phyloP scores from a whole-genome alignment of 768 basidiomycete genomes.

The Candolleomyces aberdarensis region DNA sequence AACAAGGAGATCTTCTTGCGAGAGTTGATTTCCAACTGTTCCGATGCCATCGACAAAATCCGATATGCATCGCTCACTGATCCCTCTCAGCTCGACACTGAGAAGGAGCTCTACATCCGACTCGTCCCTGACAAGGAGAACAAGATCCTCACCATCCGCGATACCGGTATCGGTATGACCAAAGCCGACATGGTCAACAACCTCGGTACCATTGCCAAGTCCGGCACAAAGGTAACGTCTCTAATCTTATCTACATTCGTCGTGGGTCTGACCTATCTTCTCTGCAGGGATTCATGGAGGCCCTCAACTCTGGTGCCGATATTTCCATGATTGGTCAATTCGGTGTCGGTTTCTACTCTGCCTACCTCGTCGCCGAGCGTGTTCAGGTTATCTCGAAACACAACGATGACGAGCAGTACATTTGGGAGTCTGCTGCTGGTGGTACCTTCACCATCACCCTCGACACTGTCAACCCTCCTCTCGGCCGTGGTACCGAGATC shows the following conservation, averaged over 20 bases:
- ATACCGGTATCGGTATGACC: slow-evolving; percentile 99
- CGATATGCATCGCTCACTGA: slow-evolving; percentile 96
- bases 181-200: slow-evolving; percentile 99
- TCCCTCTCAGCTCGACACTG: slow-evolving; percentile 81
- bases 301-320: slow-evolving; percentile 83
- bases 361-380: slow-evolving; percentile 97
- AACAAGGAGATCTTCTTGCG: slow-evolving; percentile 99
- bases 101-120: slow-evolving; percentile 92
- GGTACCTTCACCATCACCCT: slow-evolving; percentile 99
- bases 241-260: slow-evolving; percentile 3
- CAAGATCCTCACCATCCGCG: slow-evolving; percentile 86
- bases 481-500: slow-evolving; percentile 93
- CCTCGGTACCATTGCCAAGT: slow-evolving; percentile 94
- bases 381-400: slow-evolving; percentile 99
- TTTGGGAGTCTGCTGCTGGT: slow-evolving; percentile 99
- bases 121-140: slow-evolving; percentile 96
- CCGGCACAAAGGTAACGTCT: slow-evolving; percentile 75
- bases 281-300: slow-evolving; percentile 96
- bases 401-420: slow-evolving; percentile 99
- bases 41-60: slow-evolving; percentile 99
- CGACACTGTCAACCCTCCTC: slow-evolving; percentile 84
- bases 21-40: slow-evolving; percentile 94
- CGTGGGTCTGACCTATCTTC: slow-evolving; percentile 4
- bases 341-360: slow-evolving; percentile 99
- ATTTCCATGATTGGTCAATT: slow-evolving; percentile 99